phyloP scores from a whole-genome alignment of 768 basidiomycete species.

The Paxillus involutus region DNA sequence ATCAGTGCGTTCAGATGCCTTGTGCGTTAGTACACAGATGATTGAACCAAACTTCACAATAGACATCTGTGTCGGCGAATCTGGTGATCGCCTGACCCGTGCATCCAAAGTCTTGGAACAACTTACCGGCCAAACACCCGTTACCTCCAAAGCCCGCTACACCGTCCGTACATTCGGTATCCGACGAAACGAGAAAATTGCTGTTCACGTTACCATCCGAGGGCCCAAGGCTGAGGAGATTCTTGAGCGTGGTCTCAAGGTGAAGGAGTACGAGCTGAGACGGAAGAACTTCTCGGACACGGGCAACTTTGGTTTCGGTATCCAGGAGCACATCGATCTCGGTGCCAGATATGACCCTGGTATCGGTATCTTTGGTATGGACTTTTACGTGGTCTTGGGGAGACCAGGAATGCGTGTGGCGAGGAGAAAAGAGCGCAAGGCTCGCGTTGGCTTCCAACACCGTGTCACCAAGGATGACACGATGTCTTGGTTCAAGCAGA shows the following conservation, averaged over 20 bases:
- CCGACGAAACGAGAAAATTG: slow-evolving; percentile 99
- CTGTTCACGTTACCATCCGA: slow-evolving; percentile 97
- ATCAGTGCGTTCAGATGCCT: slow-evolving; percentile 75
- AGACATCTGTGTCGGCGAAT: slow-evolving; percentile 99
- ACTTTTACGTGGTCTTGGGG: slow-evolving; percentile 98
- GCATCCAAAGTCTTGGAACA: slow-evolving; percentile 99
- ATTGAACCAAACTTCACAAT: not conserved
- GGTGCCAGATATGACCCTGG: slow-evolving; percentile 97
- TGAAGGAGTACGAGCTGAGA: slow-evolving; percentile 99
- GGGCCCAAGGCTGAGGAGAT: slow-evolving; percentile 99
- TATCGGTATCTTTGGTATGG: slow-evolving; percentile 99
- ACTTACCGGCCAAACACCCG: slow-evolving; percentile 98
- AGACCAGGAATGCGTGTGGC: slow-evolving; percentile 92
- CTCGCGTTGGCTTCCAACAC: slow-evolving; percentile 85
- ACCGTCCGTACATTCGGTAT: slow-evolving; percentile 99
- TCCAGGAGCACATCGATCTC: slow-evolving; percentile 99
- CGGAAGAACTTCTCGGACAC: slow-evolving; percentile 98
- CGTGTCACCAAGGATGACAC: slow-evolving; percentile 95
- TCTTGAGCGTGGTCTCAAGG: slow-evolving; percentile 97
- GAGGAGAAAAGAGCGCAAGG: slow-evolving; percentile 85
- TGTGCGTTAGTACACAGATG: slow-evolving; percentile 7
- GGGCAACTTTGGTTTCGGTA: slow-evolving; percentile 99
- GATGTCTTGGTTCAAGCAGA: slow-evolving; percentile 98
- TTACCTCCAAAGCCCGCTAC: slow-evolving; percentile 99
- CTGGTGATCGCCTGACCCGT: slow-evolving; percentile 97